These are phyloP conservation scores for Metschnikowia drakensbergensis DNA, from an alignment of 805 yeast genomes.

Conservation along the genomic window DNA sequence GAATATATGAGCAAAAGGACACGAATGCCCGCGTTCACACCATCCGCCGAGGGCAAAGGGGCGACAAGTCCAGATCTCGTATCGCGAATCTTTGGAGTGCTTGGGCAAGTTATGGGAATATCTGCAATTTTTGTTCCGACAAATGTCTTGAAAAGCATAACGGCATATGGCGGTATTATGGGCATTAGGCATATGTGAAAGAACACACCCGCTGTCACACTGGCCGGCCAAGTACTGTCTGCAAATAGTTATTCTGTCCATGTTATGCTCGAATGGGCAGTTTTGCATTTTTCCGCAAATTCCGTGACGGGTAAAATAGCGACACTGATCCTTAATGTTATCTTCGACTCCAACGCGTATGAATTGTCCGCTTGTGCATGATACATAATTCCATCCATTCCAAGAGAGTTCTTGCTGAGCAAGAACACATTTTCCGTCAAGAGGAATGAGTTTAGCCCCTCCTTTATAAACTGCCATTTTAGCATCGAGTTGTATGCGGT, in stretches of 20 bases:
- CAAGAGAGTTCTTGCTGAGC: slow-evolving; percentile 23
- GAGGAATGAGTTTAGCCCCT: slow-evolving; percentile 30
- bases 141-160: slow-evolving; percentile 24
- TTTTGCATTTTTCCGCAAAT: slow-evolving; percentile 47
- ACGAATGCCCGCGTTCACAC: slow-evolving; percentile 57
- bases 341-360: neutral
- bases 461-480: slow-evolving; percentile 5
- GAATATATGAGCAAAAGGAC: slow-evolving; percentile 54
- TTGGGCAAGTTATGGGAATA: slow-evolving; percentile 46
- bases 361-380: slow-evolving; percentile 8
- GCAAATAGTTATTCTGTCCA: slow-evolving; percentile 53
- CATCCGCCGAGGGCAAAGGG: slow-evolving; percentile 67
- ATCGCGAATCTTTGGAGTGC: slow-evolving; percentile 42
- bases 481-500: slow-evolving; percentile 37
- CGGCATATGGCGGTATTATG: slow-evolving; percentile 49
- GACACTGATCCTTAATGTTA: slow-evolving; percentile 22
- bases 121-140: slow-evolving; percentile 47
- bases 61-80: slow-evolving; percentile 52
- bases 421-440: slow-evolving; percentile 22
- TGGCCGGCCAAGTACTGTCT: slow-evolving; percentile 42
- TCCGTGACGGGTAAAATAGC: slow-evolving; percentile 44
- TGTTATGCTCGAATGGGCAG: slow-evolving; percentile 55
- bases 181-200: slow-evolving; percentile 56
- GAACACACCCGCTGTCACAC: slow-evolving; percentile 50
- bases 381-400: slow-evolving; percentile 22